Conservation (phyloP, 2,329 filamentous ascomycete genomes). For the Verticillium albo-atrum region DNA sequence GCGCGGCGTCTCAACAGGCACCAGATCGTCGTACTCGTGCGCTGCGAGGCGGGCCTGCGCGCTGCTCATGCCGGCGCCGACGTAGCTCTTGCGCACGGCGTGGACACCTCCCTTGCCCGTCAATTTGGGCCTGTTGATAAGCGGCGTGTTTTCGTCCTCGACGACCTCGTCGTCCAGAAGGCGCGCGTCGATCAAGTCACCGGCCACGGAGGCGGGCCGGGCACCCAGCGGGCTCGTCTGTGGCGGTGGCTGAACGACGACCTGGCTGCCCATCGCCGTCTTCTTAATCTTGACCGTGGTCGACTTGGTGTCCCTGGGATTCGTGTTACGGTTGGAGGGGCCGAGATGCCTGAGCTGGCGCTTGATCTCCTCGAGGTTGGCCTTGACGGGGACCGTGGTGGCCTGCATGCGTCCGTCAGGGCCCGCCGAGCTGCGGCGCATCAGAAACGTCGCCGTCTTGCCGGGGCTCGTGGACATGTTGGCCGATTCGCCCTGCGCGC, state of each 20-base stretch:
- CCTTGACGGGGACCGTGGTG: conserved; percentile 49
- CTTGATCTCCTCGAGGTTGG: conserved; percentile 58
- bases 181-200: conserved; percentile 4
- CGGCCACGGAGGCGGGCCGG: conserved; percentile 15
- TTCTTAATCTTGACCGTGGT: conserved; percentile 64
- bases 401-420: conserved; percentile 46
- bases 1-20: neutral
- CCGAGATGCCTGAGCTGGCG: conserved; percentile 62
- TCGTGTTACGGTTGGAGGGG: conserved; percentile 62
- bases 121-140: conserved; percentile 7
- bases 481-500: conserved; percentile 31
- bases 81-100: conserved; percentile 12
- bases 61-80: conserved; percentile 10
- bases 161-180: conserved; percentile 6
- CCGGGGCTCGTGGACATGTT: conserved; percentile 38
- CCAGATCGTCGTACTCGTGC: neutral
- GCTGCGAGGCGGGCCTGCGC: conserved; percentile 9
- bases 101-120: conserved; percentile 19
- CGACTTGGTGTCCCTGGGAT: conserved; percentile 57
- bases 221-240: conserved; percentile 18
- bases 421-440: conserved; percentile 52
- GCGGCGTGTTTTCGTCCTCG: conserved; percentile 11
- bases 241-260: conserved; percentile 43
- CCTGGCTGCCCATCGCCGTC: neutral
- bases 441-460: conserved; percentile 54